Evolutionary conservation across 2,329 filamentous ascomycete species (phyloP).

Genomic region (Byssochlamys sp.): DNA sequence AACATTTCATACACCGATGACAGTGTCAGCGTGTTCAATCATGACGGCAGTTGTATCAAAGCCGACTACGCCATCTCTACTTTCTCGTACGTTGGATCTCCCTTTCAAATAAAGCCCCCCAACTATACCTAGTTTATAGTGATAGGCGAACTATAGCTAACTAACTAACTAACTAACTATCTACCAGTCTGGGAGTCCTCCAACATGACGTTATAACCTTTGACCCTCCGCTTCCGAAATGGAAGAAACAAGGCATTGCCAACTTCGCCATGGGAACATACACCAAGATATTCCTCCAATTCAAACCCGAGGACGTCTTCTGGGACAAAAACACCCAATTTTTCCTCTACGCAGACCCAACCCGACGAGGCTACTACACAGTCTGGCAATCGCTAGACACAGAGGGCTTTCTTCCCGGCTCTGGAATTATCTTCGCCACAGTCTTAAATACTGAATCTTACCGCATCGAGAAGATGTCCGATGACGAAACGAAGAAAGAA

Average conservation of each 20-base stretch:
- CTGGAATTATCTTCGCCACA: constrained; percentile 58
- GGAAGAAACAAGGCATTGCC: constrained; percentile 56
- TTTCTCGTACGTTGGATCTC: constrained; percentile 38
- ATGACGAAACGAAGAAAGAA: constrained; percentile 16
- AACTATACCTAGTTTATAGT: too few species aligned
- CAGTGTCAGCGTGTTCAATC: constrained; percentile 45
- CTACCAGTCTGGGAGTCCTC: constrained; percentile 47
- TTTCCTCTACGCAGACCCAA: constrained; percentile 44
- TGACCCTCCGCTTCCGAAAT: constrained; percentile 48
- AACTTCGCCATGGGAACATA: constrained; percentile 62
- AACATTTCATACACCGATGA: constrained; percentile 44
- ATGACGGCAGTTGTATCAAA: constrained; percentile 47
- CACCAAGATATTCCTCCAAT: constrained; percentile 64
- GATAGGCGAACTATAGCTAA: too few species aligned
- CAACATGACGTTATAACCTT: constrained; percentile 54
- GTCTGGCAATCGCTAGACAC: constrained; percentile 56
- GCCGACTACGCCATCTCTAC: constrained; percentile 58
- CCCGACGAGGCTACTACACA: constrained; percentile 45
- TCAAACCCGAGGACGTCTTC: constrained; percentile 49
- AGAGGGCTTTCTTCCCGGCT: constrained; percentile 50
- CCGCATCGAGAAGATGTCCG: constrained; percentile 49
- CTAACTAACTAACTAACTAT: too few species aligned
- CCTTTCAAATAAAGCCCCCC: too few species aligned
- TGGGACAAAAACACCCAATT: constrained; percentile 49
- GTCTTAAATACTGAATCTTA: constrained; percentile 50